Evolutionary conservation across 345 rosid species (phyloP), one percentile per base, ranked within the genome.

Genomic region (Corchorus olitorius): DNA sequence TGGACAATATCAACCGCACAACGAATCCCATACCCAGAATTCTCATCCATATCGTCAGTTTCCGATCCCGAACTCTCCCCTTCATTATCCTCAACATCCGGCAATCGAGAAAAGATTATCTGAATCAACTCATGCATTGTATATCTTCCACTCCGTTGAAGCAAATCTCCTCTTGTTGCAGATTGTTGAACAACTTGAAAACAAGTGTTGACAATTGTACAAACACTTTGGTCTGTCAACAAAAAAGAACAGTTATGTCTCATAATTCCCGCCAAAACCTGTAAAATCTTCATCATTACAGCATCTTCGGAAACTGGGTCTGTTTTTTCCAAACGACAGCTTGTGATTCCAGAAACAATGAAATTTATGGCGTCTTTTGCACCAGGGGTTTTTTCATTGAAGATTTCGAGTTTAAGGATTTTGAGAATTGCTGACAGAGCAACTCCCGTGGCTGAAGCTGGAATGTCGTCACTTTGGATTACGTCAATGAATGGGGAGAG

Each of bases 121-220:
- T 91, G 97, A 56, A 93, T 88, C 79, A 93, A 75, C 62, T 96
- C 98, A 13, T 92, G 94, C 99, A 95, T 93, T 5, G 96, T 81
- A 65, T 89, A 81, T 58, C 94, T 84, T 3, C 97, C 97, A 3
- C 82, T 87, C 7, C 97, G 92, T 55, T 92, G 98, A 43, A 96
- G 91, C 83, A 96, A 81, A 83, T 92, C 92, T 33, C 98, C 97
- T 62, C 92, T 82, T 66, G 77, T 80, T 0, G 88, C 71, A 0
- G 97, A 90, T 79, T 93, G 97, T 76, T 93, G 98, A 49, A 93
- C 90, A 5, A 93, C 92, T 71, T 93, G 98, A 73, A 93, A 96
- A 80, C 99, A 96, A 0, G 97, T 88, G 68, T 96, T 93, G 55
- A 96, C 97, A 5, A 93, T 81, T 15, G 91, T 92, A 72, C 97